Percentiles rank a stretch among this genome's conserved stretches.
Conservation (phyloP, 2,329 filamentous ascomycete species). For the Hypoxylon sp. region DNA sequence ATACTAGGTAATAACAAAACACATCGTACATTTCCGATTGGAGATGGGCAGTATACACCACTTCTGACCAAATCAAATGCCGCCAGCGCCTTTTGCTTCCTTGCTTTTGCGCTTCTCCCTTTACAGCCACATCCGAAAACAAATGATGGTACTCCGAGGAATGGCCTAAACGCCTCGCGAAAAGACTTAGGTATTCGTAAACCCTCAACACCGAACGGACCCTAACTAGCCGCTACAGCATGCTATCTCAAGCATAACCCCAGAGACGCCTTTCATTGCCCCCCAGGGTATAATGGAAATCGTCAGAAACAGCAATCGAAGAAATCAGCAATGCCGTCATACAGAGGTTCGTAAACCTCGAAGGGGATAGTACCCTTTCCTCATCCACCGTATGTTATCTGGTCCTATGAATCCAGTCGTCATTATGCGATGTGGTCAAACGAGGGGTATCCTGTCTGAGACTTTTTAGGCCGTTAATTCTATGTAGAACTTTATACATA, state of each 20-base stretch:
- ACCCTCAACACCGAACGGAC: slow-evolving; percentile 19
- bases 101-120: not conserved
- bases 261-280: not conserved
- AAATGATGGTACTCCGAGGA: slow-evolving; percentile 24
- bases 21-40: slow-evolving; percentile 15
- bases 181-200: slow-evolving; percentile 4
- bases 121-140: slow-evolving; percentile 1
- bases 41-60: slow-evolving; percentile 2
- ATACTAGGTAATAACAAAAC: slow-evolving; percentile 8
- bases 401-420: slow-evolving; percentile 20
- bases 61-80: not conserved
- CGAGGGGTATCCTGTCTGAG: slow-evolving; percentile 33
- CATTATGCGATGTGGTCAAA: slow-evolving; percentile 6
- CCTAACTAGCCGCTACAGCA: not conserved
- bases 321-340: slow-evolving; percentile 11
- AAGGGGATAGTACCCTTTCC: not conserved
- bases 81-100: slow-evolving; percentile 1
- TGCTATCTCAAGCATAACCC: slow-evolving; percentile 3
- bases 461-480: slow-evolving; percentile 17
- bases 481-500: slow-evolving; percentile 9
- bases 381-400: not conserved
- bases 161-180: slow-evolving; percentile 19
- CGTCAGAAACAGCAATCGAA: slow-evolving; percentile 3
- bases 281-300: not conserved
- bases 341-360: slow-evolving; percentile 1